A percentile compares a stretch with the other conserved stretches of the same genome.
phyloP scores from a whole-genome alignment of 768 basidiomycete species.

The Tricholoma hemisulphureum region DNA sequence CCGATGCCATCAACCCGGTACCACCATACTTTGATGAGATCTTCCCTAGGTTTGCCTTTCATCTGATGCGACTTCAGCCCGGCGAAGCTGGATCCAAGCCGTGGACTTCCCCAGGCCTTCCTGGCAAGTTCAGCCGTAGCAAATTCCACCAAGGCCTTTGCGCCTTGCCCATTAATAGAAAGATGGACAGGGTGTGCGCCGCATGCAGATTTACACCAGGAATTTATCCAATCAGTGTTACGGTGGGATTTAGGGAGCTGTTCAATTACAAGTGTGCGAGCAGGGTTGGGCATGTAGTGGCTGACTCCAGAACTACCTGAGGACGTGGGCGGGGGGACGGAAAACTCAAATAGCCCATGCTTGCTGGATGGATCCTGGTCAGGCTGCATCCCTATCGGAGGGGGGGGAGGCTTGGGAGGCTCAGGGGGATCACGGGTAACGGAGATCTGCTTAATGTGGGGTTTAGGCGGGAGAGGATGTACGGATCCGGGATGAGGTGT shows the following conservation, averaged over 20 bases:
- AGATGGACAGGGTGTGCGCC: slow-evolving; percentile 37
- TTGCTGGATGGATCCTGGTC: slow-evolving; percentile 45
- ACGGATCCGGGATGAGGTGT: slow-evolving; percentile 4
- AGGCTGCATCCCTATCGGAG: slow-evolving; percentile 44
- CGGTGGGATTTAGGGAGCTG: slow-evolving; percentile 51
- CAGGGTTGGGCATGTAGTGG: slow-evolving; percentile 43
- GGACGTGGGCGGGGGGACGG: slow-evolving; percentile 18
- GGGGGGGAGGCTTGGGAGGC: slow-evolving; percentile 10
- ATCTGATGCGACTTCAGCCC: slow-evolving; percentile 36
- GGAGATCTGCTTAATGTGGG: neutral
- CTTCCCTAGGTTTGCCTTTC: slow-evolving; percentile 44
- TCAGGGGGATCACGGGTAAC: neutral
- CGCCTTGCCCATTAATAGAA: slow-evolving; percentile 39
- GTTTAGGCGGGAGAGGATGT: slow-evolving; percentile 7
- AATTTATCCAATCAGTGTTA: slow-evolving; percentile 37
- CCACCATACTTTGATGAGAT: slow-evolving; percentile 50
- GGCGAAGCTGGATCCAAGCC: slow-evolving; percentile 32
- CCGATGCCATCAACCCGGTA: slow-evolving; percentile 43
- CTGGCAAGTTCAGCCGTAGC: slow-evolving; percentile 41
- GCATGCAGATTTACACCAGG: slow-evolving; percentile 43
- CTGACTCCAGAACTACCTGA: slow-evolving; percentile 19
- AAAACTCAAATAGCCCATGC: slow-evolving; percentile 47
- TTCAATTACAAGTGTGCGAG: slow-evolving; percentile 56
- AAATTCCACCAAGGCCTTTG: slow-evolving; percentile 55
- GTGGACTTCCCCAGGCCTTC: slow-evolving; percentile 50